These are phyloP conservation scores for Backusella tarrabulga DNA, from an alignment of 192 early-diverging fungal genomes.

Conservation along the genomic window DNA sequence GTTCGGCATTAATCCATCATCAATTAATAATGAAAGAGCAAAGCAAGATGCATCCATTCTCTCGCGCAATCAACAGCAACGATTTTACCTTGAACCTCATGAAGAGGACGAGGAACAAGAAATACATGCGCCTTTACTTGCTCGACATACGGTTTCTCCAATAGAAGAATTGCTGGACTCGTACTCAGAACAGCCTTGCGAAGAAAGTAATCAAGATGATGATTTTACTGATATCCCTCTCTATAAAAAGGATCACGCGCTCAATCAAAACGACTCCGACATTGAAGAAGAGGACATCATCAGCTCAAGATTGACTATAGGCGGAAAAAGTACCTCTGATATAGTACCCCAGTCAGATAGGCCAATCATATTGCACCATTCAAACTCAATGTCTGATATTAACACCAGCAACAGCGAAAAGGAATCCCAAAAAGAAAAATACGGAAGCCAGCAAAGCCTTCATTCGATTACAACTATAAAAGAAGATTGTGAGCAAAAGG, in stretches of 20 bases:
- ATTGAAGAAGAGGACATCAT: neutral
- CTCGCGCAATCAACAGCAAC: neutral
- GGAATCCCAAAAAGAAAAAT: neutral
- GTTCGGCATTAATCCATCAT: neutral
- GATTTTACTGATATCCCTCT: neutral
- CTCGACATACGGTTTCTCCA: neutral
- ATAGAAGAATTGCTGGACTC: neutral
- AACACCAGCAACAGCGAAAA: neutral
- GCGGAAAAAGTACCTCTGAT: neutral
- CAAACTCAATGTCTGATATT: neutral
- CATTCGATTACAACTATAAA: neutral
- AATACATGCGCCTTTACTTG: conserved; percentile 15
- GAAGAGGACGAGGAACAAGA: conserved; percentile 18
- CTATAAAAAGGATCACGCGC: neutral
- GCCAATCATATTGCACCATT: neutral
- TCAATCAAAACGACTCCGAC: neutral
- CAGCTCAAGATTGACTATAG: neutral
- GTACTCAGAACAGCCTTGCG: neutral
- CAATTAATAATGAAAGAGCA: neutral
- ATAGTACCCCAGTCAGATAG: neutral
- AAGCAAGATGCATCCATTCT: neutral
- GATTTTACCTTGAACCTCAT: neutral
- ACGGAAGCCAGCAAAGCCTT: neutral
- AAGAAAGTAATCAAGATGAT: neutral
- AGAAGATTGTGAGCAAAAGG: neutral